Evolutionary conservation across 2,329 filamentous ascomycete species (phyloP).

Genomic region (Pyrenochaeta sp.): DNA sequence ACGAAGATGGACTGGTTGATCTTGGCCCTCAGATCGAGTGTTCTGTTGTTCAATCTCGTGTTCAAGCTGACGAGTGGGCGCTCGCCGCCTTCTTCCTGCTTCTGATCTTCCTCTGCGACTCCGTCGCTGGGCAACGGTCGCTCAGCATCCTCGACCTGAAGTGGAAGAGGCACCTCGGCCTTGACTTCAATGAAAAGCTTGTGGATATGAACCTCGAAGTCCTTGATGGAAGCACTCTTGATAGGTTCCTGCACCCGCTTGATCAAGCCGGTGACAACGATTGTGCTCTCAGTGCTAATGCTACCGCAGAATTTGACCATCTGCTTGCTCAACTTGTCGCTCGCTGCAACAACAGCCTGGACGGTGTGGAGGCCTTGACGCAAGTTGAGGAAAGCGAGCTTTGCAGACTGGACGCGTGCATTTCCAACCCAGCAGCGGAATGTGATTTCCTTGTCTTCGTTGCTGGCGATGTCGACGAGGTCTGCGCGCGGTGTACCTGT

Average conservation of each 20-base stretch:
- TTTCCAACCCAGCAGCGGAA: constrained; percentile 87
- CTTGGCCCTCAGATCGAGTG: constrained; percentile 89
- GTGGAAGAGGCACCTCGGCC: constrained; percentile 66
- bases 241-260: constrained; percentile 85
- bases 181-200: constrained; percentile 81
- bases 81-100: constrained; percentile 61
- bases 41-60: constrained; percentile 88
- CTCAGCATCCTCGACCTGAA: constrained; percentile 64
- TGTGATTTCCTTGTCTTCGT: constrained; percentile 62
- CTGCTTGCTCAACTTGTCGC: constrained; percentile 71
- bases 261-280: constrained; percentile 80
- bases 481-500: constrained; percentile 64
- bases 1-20: constrained; percentile 88
- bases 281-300: constrained; percentile 80
- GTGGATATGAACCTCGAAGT: constrained; percentile 85
- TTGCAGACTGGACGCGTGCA: constrained; percentile 84
- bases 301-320: constrained; percentile 93
- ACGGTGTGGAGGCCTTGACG: constrained; percentile 78
- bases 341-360: constrained; percentile 78
- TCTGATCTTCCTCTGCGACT: constrained; percentile 57
- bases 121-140: constrained; percentile 57
- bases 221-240: constrained; percentile 81
- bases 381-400: constrained; percentile 90
- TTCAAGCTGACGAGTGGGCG: constrained; percentile 78
- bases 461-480: constrained; percentile 56